Evolutionary conservation across 257 asterid species (phyloP).

Genomic region (Solanum pinnatisectum): DNA sequence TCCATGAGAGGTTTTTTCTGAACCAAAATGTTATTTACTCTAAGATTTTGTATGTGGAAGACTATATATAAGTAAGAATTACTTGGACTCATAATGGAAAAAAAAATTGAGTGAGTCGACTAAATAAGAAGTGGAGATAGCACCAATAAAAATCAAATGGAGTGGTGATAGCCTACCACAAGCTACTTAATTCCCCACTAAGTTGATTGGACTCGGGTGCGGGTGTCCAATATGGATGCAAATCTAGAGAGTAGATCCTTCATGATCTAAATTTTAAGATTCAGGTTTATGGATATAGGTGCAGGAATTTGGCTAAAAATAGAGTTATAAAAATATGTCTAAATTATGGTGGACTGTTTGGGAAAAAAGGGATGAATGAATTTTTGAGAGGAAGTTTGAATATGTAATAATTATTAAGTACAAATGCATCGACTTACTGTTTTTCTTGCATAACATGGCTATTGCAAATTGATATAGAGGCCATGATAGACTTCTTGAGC

Average conservation of each 20-base stretch:
- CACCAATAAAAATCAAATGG: background rate
- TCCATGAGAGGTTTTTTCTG: background rate
- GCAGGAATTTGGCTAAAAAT: background rate
- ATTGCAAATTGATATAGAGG: background rate
- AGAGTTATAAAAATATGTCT: background rate
- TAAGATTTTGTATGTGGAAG: background rate
- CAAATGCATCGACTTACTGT: background rate
- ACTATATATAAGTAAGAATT: background rate
- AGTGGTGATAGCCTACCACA: background rate
- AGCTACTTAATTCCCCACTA: background rate
- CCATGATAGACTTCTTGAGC: background rate
- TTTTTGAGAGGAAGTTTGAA: background rate
- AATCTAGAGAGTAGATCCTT: background rate
- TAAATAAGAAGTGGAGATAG: background rate
- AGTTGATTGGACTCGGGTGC: background rate
- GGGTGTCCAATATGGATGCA: background rate
- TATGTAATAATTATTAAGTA: background rate
- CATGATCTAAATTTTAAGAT: background rate
- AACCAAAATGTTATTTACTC: background rate
- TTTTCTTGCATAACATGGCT: background rate
- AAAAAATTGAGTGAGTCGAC: background rate
- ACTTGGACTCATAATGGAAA: background rate
- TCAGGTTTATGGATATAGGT: background rate
- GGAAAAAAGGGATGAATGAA: background rate
- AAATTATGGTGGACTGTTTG: background rate